Base-by-base conservation (phyloP, 176 grass and related monocot genomes). In the Eremochloa ophiuroides region DNA sequence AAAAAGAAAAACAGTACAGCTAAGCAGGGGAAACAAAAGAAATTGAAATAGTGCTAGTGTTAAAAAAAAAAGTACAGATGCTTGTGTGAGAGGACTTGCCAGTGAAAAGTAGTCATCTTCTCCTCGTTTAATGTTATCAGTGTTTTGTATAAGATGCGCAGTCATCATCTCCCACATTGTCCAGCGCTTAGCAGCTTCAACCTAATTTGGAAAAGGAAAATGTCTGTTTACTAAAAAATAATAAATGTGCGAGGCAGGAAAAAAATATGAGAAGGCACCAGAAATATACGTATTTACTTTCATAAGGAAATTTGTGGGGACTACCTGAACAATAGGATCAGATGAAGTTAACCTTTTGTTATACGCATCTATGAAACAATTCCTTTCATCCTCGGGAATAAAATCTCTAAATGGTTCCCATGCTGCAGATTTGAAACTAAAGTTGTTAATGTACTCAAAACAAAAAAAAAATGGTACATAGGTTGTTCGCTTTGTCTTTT, bases 91-190 rank as follows among this genome's bases (percentile, higher is more conserved):
- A 73, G 29, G 42, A 88, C 88, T 89, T 95, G 64, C 93, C 75
- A 95, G 64, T 61, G 91, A 93, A 74, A 95, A 99, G 12, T 90
- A 88, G 76, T 95, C 88, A 71, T 99, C 93, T 73, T 93, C 80
- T 30, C 93, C 96, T 93, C 80, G 78, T 90, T 86, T 93, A 53
- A 99, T 87, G 62, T 85, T 87, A 12, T 95, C 89, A 55, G 88
- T 75, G 84, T 95, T 95, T 88, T 89, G 93, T 68, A 95, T 38
- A 88, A 99, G 96, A 91, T 99, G 88, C 16, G 93, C 93, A 74
- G 93, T 99, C 93, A 99, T 90, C 93, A 99, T 75, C 73, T 99
- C 93, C 96, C 93, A 99, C 63, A 86, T 90, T 28, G 96, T 99
- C 96, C 96, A 99, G 78, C 88, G 88, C 83, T 93, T 99, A 23